Conservation (phyloP, 2,329 filamentous ascomycete genomes). For the Microdochium paspali region DNA sequence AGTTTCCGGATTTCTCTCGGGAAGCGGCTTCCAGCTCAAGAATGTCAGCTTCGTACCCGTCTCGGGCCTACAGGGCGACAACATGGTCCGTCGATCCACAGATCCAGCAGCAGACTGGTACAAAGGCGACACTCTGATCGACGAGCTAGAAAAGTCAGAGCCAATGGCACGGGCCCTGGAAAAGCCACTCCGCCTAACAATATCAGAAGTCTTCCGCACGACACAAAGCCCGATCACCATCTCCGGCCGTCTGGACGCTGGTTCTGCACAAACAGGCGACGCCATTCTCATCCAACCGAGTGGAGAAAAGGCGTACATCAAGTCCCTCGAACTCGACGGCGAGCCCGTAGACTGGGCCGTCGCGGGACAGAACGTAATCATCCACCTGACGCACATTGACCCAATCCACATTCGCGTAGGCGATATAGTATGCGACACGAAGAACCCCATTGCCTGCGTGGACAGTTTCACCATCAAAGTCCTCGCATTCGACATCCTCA, state of each 20-base stretch:
- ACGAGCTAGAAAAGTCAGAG: conserved; percentile 77
- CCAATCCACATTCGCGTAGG: conserved; percentile 72
- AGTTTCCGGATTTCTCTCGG: conserved; percentile 70
- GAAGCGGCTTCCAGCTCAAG: conserved; percentile 72
- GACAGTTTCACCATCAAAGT: conserved; percentile 74
- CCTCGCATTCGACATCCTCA: conserved; percentile 79
- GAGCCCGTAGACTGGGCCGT: conserved; percentile 78
- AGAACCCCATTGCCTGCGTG: conserved; percentile 58
- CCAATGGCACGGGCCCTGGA: conserved; percentile 61
- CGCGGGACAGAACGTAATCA: conserved; percentile 76
- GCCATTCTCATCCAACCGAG: conserved; percentile 70
- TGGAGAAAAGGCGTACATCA: conserved; percentile 71
- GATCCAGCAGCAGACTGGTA: conserved; percentile 66
- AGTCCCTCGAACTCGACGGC: conserved; percentile 68
- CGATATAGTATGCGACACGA: conserved; percentile 72
- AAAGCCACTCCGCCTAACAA: conserved; percentile 76
- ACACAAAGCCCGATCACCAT: conserved; percentile 76
- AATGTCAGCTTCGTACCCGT: conserved; percentile 83
- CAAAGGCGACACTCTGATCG: conserved; percentile 64
- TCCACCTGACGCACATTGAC: conserved; percentile 83
- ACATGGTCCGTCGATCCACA: conserved; percentile 56
- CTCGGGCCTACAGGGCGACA: conserved; percentile 81
- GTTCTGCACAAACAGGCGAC: conserved; percentile 78
- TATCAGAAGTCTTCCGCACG: conserved; percentile 79
- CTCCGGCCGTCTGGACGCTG: conserved; percentile 76